Percentiles rank a stretch among this genome's conserved stretches.
These are phyloP conservation scores for Priceomyces melissophilus DNA, from an alignment of 805 yeast species.

Conservation along the genomic window DNA sequence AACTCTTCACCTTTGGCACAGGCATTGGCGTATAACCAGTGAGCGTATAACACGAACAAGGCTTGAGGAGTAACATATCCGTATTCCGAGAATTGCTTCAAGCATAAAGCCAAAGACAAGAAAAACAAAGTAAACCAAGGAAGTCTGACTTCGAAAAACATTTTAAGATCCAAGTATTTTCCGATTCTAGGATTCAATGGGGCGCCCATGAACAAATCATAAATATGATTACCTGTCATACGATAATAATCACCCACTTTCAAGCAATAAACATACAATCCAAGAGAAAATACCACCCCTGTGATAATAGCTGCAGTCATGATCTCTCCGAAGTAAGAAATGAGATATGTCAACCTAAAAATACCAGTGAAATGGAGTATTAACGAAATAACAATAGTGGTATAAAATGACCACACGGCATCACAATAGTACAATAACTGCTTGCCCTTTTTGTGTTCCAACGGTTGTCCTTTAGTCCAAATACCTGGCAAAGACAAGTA, in stretches of 20 bases:
- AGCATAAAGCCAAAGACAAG: constrained; percentile 66
- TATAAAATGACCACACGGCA: constrained; percentile 82
- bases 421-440: constrained; percentile 92
- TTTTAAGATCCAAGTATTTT: constrained; percentile 78
- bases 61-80: constrained; percentile 81
- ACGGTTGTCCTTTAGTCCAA: constrained; percentile 93
- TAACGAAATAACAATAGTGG: constrained; percentile 55
- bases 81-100: constrained; percentile 76
- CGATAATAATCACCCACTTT: constrained; percentile 73
- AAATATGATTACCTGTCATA: constrained; percentile 86
- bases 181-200: constrained; percentile 96
- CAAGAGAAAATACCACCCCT: constrained; percentile 69
- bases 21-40: constrained; percentile 94
- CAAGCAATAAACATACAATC: constrained; percentile 66
- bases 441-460: constrained; percentile 71
- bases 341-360: constrained; percentile 68
- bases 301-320: constrained; percentile 87
- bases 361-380: constrained; percentile 69
- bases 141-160: constrained; percentile 95
- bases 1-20: constrained; percentile 97
- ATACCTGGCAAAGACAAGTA: constrained; percentile 88
- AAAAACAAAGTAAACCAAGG: constrained; percentile 94
- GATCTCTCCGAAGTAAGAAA: constrained; percentile 84
- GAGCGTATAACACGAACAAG: constrained; percentile 69
- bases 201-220: constrained; percentile 96